Conservation (phyloP, 495 filamentous ascomycete genomes). For the Tuber calosporum region DNA sequence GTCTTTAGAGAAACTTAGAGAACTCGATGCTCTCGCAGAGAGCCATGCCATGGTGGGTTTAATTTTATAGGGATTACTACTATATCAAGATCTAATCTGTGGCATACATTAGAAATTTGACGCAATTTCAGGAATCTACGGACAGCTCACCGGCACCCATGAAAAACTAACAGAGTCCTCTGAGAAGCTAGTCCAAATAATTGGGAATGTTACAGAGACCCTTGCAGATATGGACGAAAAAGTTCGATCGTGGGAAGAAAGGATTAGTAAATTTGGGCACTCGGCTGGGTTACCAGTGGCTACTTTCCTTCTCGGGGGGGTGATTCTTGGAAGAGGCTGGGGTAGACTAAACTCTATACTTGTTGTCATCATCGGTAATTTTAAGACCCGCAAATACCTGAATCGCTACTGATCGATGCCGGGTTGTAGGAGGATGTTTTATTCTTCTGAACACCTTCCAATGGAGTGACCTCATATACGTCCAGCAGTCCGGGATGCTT, state of each 20-base stretch:
- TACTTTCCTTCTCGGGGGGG: slow-evolving; percentile 18
- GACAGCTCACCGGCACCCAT: slow-evolving; percentile 17
- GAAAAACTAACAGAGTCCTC: slow-evolving; percentile 16
- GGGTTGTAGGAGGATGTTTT: not conserved
- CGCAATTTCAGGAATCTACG: slow-evolving; percentile 26
- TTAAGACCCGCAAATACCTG: not conserved
- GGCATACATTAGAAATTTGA: slow-evolving; percentile 4
- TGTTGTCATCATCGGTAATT: slow-evolving; percentile 12
- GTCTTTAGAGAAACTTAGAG: not conserved
- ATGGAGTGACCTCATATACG: not conserved
- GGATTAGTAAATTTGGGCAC: slow-evolving; percentile 8
- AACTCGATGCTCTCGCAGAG: not conserved
- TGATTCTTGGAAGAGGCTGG: slow-evolving; percentile 24
- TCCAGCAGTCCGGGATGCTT: not conserved
- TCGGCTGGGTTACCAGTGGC: slow-evolving; percentile 14
- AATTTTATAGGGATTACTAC: not conserved
- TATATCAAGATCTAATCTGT: not conserved
- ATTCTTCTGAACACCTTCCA: not conserved
- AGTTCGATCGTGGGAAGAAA: slow-evolving; percentile 21
- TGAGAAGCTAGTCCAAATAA: slow-evolving; percentile 7
- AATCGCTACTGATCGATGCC: not conserved
- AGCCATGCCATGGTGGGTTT: not conserved
- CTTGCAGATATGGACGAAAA: slow-evolving; percentile 15
- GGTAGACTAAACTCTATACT: slow-evolving; percentile 12
- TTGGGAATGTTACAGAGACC: slow-evolving; percentile 17